Conservation (phyloP, 1,284 basidiomycete species). For the Pterula multifida region DNA sequence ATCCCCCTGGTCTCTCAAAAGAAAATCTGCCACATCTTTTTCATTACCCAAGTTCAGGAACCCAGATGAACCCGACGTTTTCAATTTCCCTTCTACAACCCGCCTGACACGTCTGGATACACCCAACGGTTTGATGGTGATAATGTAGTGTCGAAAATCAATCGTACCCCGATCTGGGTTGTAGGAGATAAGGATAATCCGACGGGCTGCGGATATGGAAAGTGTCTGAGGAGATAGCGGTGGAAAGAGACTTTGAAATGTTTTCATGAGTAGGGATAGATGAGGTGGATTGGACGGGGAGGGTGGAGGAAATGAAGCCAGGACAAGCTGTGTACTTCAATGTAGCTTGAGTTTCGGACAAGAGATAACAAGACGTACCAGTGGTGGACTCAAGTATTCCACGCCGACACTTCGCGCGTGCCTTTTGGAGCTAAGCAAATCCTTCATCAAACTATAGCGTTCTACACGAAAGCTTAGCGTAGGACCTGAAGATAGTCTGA, state of each 20-base stretch:
- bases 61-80: slow-evolving; percentile 23
- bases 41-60: slow-evolving; percentile 80
- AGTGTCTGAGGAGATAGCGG: slow-evolving; percentile 73
- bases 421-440: slow-evolving; percentile 59
- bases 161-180: slow-evolving; percentile 79
- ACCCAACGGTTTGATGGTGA: slow-evolving; percentile 91
- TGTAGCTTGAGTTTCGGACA: not conserved
- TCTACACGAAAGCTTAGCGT: slow-evolving; percentile 91
- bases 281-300: slow-evolving; percentile 52
- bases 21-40: slow-evolving; percentile 92
- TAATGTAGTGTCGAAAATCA: slow-evolving; percentile 91
- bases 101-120: slow-evolving; percentile 88
- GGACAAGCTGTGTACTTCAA: slow-evolving; percentile 42
- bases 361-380: slow-evolving; percentile 38
- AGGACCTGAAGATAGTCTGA: slow-evolving; percentile 86
- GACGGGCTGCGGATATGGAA: slow-evolving; percentile 73
- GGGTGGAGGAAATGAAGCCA: slow-evolving; percentile 65
- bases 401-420: slow-evolving; percentile 67
- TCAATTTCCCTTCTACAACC: slow-evolving; percentile 62
- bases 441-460: slow-evolving; percentile 84
- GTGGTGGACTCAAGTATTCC: slow-evolving; percentile 78
- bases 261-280: slow-evolving; percentile 67
- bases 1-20: slow-evolving; percentile 56
- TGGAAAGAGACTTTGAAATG: slow-evolving; percentile 83
- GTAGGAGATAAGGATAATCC: slow-evolving; percentile 91